These are phyloP conservation scores for Verticillium dahliae DNA, from an alignment of 2,329 filamentous ascomycete genomes.

Conservation along the genomic window DNA sequence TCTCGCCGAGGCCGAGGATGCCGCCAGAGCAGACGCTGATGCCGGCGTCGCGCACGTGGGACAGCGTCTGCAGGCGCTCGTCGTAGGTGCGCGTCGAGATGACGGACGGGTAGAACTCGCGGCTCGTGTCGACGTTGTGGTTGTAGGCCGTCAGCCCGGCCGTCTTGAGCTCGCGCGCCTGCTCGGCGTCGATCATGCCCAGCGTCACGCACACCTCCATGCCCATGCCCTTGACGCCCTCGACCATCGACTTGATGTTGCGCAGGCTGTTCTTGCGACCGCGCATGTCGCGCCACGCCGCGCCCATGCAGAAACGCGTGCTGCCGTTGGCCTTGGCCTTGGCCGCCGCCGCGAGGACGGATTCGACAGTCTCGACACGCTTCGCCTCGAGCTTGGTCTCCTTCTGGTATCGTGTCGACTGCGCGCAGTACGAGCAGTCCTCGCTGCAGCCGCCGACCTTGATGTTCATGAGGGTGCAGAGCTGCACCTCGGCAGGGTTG, in stretches of 20 bases:
- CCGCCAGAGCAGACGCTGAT: conserved; percentile 88
- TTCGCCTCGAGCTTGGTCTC: conserved; percentile 75
- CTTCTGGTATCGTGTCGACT: conserved; percentile 72
- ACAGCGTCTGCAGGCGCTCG: conserved; percentile 73
- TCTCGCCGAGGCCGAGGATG: conserved; percentile 80
- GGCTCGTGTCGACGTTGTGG: conserved; percentile 86
- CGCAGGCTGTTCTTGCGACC: conserved; percentile 77
- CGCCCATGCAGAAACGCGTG: conserved; percentile 92
- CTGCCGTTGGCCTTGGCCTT: conserved; percentile 77
- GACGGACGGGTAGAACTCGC: conserved; percentile 81
- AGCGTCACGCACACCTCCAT: conserved; percentile 94
- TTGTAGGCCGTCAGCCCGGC: conserved; percentile 89
- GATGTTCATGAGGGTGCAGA: conserved; percentile 95
- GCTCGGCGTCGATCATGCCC: conserved; percentile 79
- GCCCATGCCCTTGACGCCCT: conserved; percentile 70
- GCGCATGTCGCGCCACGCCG: conserved; percentile 90
- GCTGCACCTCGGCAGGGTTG: conserved; percentile 74
- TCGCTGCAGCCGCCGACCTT: conserved; percentile 90
- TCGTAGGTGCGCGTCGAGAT: conserved; percentile 86
- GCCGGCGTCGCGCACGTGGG: conserved; percentile 75
- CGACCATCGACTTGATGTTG: conserved; percentile 82
- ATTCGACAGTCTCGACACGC: conserved; percentile 72
- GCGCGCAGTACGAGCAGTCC: conserved; percentile 89
- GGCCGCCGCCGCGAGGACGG: conserved; percentile 71
- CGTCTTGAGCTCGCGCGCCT: conserved; percentile 75